Evolutionary conservation across 306 rosid genomes (phyloP), one percentile per base, ranked within the genome.

Genomic region (Geum urbanum): DNA sequence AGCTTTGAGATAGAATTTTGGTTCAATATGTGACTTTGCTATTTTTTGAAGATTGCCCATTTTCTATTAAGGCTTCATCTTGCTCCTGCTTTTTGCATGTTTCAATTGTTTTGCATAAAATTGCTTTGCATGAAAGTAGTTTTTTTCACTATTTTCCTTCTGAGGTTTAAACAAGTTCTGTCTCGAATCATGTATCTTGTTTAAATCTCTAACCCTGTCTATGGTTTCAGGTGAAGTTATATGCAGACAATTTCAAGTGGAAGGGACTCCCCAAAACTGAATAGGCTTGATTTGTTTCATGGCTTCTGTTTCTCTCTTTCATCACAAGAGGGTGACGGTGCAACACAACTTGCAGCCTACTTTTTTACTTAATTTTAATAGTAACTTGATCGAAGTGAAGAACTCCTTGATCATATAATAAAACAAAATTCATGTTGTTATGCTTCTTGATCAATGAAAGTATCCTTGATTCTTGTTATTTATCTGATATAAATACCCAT

Each of bases 231-330:
- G 89, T 73, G 69, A 94, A 83, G 74, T 66, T 91, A 69, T 94
- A 94, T 76, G 92, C 99, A 3, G 99, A 94, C 79, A 94, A 94
- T 86, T 94, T 91, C 80, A 94, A 87, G 85, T 91, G 97, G 92
- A 94, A 94, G 89, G 99, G 97, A 54, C 90, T 44, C 9, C 96
- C 97, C 7, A 82, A 76, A 82, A 24, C 73, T 69, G 83, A 65
- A 44, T 82, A 75, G 78, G 78, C 63, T 22, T 88, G 86, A 85
- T 65, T 78, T 54, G 71, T 76, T 77, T 73, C 66, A 41, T 43
- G 54, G 64, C 57, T 70, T 53, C 68, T 75, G 69, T 66, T 76
- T 58, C 47, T 20, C 64, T 44, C 72, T 76, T 84, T 58, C 43
- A 63, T 73, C 76, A 51, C 43, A 54, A 63, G 71, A 49, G 64